These are phyloP conservation scores for Ceratobasidium sp. DNA, from an alignment of 1,284 basidiomycete species.

Conservation along the genomic window DNA sequence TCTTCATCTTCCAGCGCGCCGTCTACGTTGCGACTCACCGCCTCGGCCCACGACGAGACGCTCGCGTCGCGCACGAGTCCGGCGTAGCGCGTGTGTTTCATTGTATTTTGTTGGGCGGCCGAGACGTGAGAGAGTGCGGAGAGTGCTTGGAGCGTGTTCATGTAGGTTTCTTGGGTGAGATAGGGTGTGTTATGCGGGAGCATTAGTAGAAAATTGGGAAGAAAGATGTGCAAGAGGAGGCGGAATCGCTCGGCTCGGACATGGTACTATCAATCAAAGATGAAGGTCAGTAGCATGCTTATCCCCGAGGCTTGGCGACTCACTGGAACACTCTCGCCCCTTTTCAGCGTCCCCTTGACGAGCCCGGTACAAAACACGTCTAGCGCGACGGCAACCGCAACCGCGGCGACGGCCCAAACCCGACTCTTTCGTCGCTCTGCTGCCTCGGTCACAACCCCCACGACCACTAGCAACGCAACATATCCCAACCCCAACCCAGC, in stretches of 20 bases:
- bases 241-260: conserved; percentile 19
- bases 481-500: conserved; percentile 27
- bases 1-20: conserved; percentile 29
- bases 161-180: conserved; percentile 37
- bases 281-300: background rate
- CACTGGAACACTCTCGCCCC: conserved; percentile 17
- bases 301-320: background rate
- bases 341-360: conserved; percentile 9
- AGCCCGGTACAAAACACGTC: conserved; percentile 30
- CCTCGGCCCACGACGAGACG: conserved; percentile 21
- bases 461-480: conserved; percentile 13
- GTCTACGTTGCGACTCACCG: conserved; percentile 12
- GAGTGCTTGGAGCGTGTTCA: conserved; percentile 36
- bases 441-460: conserved; percentile 33
- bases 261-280: conserved; percentile 16
- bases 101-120: conserved; percentile 26
- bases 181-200: conserved; percentile 30
- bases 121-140: conserved; percentile 2
- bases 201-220: conserved; percentile 9
- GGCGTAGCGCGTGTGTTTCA: conserved; percentile 35
- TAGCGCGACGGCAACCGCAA: conserved; percentile 5
- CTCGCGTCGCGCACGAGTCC: conserved; percentile 31
- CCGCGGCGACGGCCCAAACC: background rate
- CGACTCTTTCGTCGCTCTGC: conserved; percentile 34
- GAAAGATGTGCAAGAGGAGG: conserved; percentile 13